These are phyloP conservation scores for Ogataea hybrid DNA, from an alignment of 1,139 yeast genomes.

Conservation along the genomic window DNA sequence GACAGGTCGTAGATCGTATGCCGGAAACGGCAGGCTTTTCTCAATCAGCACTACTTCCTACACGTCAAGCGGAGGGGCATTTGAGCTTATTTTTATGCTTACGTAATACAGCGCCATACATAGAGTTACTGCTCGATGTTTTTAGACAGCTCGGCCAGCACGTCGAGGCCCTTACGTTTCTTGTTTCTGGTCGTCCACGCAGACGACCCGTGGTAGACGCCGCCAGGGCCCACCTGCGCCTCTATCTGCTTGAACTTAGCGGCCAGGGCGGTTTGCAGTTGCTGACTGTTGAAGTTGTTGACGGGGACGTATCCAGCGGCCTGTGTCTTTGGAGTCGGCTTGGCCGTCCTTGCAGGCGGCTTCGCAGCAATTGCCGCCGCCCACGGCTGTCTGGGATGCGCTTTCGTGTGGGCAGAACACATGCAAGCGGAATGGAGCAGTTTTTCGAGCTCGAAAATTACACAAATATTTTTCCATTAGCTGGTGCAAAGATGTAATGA, in stretches of 20 bases:
- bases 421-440: background rate
- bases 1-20: too few species aligned
- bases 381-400: conserved; percentile 17
- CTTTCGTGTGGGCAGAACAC: conserved; percentile 10
- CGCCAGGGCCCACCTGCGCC: conserved; percentile 12
- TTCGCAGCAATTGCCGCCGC: conserved; percentile 14
- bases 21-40: too few species aligned
- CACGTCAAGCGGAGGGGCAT: background rate
- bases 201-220: conserved; percentile 5
- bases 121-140: conserved; percentile 9
- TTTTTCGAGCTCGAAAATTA: background rate
- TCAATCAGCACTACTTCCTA: background rate
- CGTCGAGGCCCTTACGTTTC: conserved; percentile 17
- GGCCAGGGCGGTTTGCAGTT: conserved; percentile 17
- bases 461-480: background rate
- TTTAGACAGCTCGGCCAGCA: conserved; percentile 23
- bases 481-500: background rate
- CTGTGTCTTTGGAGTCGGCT: conserved; percentile 10
- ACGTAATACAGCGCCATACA: background rate
- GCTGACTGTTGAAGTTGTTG: conserved; percentile 20
- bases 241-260: conserved; percentile 20
- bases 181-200: conserved; percentile 4
- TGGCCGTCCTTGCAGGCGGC: conserved; percentile 5
- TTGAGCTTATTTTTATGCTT: background rate
- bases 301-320: conserved; percentile 14